Conservation (phyloP, 2,329 filamentous ascomycete genomes). For the Didymella sp. region DNA sequence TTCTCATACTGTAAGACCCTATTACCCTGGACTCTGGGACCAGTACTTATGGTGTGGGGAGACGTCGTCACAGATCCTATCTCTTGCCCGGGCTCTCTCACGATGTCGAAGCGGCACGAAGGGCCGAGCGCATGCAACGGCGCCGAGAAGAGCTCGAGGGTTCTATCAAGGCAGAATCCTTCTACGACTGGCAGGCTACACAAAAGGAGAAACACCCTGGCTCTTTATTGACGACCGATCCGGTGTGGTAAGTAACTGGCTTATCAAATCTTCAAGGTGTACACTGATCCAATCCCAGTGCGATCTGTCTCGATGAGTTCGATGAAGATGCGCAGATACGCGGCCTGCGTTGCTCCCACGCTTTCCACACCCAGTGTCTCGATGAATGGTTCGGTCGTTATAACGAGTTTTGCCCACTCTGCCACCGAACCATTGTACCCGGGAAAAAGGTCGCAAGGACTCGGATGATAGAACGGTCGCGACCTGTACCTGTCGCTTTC, state of each 20-base stretch:
- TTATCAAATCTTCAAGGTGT: not conserved
- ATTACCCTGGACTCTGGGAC: not conserved
- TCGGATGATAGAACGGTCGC: constrained; percentile 14
- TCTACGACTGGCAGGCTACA: constrained; percentile 42
- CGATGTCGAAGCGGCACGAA: constrained; percentile 21
- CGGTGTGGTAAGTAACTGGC: constrained; percentile 36
- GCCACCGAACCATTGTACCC: constrained; percentile 47
- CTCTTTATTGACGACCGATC: constrained; percentile 24
- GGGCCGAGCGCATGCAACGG: constrained; percentile 36
- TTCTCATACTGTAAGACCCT: constrained; percentile 41
- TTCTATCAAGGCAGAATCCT: constrained; percentile 41
- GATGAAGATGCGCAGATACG: constrained; percentile 43
- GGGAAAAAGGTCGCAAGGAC: constrained; percentile 22
- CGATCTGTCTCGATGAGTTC: constrained; percentile 49
- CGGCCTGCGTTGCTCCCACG: constrained; percentile 45
- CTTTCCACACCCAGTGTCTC: constrained; percentile 48
- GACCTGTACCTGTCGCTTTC: constrained; percentile 29
- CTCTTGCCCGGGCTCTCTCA: constrained; percentile 28
- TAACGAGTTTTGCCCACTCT: constrained; percentile 50
- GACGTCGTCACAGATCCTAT: constrained; percentile 32
- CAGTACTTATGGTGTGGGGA: constrained; percentile 15
- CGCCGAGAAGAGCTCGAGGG: constrained; percentile 42
- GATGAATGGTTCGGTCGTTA: constrained; percentile 49
- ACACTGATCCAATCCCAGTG: constrained; percentile 30
- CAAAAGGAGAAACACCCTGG: constrained; percentile 33